A percentile compares a stretch with the other conserved stretches of the same genome.
Conservation (phyloP, 108 stramenopile genomes). For the Aurantiochytrium sp. region DNA sequence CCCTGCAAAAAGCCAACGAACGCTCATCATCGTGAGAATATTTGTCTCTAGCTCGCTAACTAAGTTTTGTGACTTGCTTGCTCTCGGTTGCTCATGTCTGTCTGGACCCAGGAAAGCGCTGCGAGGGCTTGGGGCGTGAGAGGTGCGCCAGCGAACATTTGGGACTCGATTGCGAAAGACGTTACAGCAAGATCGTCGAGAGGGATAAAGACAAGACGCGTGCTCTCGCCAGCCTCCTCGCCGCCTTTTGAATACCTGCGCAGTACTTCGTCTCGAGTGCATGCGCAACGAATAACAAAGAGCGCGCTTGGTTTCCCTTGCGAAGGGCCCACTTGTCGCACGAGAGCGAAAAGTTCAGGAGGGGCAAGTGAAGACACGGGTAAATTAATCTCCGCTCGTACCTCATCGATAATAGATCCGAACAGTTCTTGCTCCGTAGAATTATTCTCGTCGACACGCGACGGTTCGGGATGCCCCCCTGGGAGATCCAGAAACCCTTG, state of each 20-base stretch:
- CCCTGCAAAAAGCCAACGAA: too few species aligned
- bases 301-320: background rate
- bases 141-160: too few species aligned
- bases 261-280: background rate
- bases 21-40: too few species aligned
- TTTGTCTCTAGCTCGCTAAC: too few species aligned
- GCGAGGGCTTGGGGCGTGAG: too few species aligned
- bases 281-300: background rate
- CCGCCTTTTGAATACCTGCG: background rate
- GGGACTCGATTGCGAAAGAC: too few species aligned
- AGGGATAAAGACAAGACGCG: background rate
- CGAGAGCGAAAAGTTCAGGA: background rate
- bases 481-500: constrained; percentile 3
- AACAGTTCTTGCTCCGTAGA: background rate
- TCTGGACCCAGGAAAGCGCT: too few species aligned
- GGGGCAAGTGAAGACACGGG: background rate
- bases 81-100: too few species aligned
- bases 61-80: too few species aligned
- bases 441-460: background rate
- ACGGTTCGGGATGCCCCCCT: background rate
- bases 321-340: background rate
- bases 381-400: background rate
- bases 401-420: background rate
- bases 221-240: background rate
- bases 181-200: background rate